phyloP scores from a whole-genome alignment of 257 asterid genomes.

The Jacaranda mimosifolia region DNA sequence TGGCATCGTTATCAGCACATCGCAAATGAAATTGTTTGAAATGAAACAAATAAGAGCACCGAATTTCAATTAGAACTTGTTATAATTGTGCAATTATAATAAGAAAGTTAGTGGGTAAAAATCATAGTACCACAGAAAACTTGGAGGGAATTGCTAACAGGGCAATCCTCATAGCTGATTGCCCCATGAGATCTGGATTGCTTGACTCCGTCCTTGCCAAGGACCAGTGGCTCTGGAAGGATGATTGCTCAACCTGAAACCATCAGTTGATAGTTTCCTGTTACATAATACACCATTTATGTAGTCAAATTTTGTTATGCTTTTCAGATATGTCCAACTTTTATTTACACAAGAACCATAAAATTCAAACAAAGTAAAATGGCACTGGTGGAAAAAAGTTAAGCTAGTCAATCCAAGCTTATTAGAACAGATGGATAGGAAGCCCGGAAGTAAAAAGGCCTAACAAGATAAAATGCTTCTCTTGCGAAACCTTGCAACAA shows the following conservation, averaged over 20 bases:
- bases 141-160: constrained; percentile 67
- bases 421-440: constrained; percentile 21
- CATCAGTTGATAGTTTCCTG: constrained; percentile 75
- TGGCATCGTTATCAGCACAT: constrained; percentile 35
- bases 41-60: constrained; percentile 14
- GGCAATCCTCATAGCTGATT: constrained; percentile 81
- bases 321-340: constrained; percentile 37
- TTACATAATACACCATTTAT: constrained; percentile 71
- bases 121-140: constrained; percentile 47
- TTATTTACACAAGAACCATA: constrained; percentile 22
- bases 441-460: constrained; percentile 27
- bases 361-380: constrained; percentile 18
- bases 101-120: constrained; percentile 28
- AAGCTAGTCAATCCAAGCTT: constrained; percentile 10
- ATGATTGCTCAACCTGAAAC: constrained; percentile 88
- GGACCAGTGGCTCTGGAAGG: constrained; percentile 62
- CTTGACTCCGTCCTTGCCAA: constrained; percentile 52
- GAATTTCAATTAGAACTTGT: constrained; percentile 15
- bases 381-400: constrained; percentile 2
- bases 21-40: constrained; percentile 24
- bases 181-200: constrained; percentile 68
- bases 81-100: constrained; percentile 6
- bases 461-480: constrained; percentile 11
- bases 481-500: constrained; percentile 16
- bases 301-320: constrained; percentile 54